phyloP scores from a whole-genome alignment of 345 rosid species.

The Pelargonium nanum region DNA sequence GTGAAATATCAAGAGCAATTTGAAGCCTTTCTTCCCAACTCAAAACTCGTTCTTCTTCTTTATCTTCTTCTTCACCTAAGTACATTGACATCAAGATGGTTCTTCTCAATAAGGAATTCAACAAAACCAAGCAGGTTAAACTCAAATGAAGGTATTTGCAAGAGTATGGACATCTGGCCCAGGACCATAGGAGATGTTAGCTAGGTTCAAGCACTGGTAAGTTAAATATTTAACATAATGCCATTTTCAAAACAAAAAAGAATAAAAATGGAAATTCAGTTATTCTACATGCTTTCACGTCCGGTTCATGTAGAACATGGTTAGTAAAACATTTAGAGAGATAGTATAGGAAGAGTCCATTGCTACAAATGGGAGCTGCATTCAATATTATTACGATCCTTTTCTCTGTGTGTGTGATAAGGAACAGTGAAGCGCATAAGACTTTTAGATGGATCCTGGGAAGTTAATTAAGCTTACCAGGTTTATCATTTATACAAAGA shows the following conservation, averaged over 20 bases:
- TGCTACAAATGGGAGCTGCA: too few species aligned
- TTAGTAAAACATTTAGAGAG: too few species aligned
- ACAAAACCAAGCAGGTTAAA: not conserved
- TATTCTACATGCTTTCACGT: too few species aligned
- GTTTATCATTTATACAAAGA: too few species aligned
- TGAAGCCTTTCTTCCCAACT: constrained; percentile 81
- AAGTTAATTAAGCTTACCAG: too few species aligned
- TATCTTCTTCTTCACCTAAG: constrained; percentile 38
- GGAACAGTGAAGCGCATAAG: too few species aligned
- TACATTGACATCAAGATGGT: constrained; percentile 7
- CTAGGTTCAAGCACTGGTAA: not conserved
- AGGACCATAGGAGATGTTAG: not conserved
- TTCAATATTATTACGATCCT: too few species aligned
- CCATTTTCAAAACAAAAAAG: not conserved
- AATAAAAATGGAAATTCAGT: too few species aligned
- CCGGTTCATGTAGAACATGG: too few species aligned
- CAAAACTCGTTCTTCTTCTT: constrained; percentile 25
- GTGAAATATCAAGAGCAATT: constrained; percentile 80
- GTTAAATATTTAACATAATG: not conserved
- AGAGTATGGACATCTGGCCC: not conserved
- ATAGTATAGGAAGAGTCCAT: too few species aligned
- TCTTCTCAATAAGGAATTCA: constrained; percentile 1
- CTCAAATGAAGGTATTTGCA: not conserved
- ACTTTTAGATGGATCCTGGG: too few species aligned
- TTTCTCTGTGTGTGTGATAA: too few species aligned